Evolutionary conservation across 1,284 basidiomycete genomes (phyloP).

Genomic region (Irpex rosettiformis): DNA sequence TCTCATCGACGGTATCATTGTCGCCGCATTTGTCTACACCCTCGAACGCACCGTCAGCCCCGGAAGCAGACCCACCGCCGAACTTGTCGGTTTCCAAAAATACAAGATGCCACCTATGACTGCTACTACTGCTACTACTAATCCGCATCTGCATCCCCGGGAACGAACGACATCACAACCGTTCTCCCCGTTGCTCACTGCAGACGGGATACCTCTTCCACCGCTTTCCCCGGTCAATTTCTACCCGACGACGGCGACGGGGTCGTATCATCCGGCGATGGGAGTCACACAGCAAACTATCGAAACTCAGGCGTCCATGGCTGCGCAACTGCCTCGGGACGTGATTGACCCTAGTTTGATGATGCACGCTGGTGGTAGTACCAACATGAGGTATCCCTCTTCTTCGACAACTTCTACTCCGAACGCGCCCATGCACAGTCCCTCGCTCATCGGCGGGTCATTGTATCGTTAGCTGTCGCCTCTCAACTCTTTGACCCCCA

Average conservation of each 20-base stretch:
- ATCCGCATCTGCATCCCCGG: too few relatives aligned
- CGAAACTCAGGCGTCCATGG: too few relatives aligned
- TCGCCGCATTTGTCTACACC: slow-evolving; percentile 64
- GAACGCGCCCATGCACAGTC: not conserved
- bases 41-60: slow-evolving; percentile 46
- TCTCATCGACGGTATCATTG: slow-evolving; percentile 54
- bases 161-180: slow-evolving; percentile 20
- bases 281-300: not conserved
- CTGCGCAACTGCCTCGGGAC: slow-evolving; percentile 1
- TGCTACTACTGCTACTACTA: too few relatives aligned
- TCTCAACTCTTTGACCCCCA: too few relatives aligned
- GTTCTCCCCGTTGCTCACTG: slow-evolving; percentile 16
- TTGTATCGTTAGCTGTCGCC: not conserved
- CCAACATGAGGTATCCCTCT: not conserved
- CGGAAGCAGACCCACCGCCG: slow-evolving; percentile 49
- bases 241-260: not conserved
- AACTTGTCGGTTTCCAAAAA: slow-evolving; percentile 53
- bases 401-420: not conserved
- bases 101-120: slow-evolving; percentile 31
- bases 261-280: not conserved
- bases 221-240: not conserved
- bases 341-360: slow-evolving; percentile 2
- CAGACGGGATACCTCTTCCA: not conserved
- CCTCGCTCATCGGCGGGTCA: not conserved
- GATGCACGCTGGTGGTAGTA: not conserved